Conservation (phyloP, 768 basidiomycete genomes). For the Brasilioporus rufonigricans region DNA sequence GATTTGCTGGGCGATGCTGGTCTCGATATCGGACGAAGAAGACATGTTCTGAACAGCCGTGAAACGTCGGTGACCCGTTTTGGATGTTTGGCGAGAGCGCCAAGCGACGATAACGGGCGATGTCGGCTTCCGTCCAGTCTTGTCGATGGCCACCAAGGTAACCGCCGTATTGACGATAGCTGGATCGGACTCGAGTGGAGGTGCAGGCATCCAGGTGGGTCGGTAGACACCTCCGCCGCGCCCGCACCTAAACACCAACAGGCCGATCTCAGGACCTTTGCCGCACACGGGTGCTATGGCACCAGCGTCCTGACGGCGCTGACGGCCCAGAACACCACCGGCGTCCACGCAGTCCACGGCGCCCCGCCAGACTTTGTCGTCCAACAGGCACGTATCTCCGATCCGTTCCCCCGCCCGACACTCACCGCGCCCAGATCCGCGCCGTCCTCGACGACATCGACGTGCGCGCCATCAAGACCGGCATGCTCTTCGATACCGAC, state of each 20-base stretch:
- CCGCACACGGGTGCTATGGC: slow-evolving; percentile 76
- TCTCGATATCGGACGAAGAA: slow-evolving; percentile 23
- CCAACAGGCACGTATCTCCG: slow-evolving; percentile 55
- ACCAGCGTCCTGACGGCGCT: slow-evolving; percentile 80
- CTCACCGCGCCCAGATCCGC: slow-evolving; percentile 46
- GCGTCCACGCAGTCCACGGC: slow-evolving; percentile 73
- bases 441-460: slow-evolving; percentile 72
- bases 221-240: not conserved
- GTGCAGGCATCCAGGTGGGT: slow-evolving; percentile 84
- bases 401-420: not conserved
- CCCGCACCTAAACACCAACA: slow-evolving; percentile 26
- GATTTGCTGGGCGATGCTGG: slow-evolving; percentile 3
- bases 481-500: slow-evolving; percentile 75
- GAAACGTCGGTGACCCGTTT: slow-evolving; percentile 1
- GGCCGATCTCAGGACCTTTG: slow-evolving; percentile 88
- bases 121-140: not conserved
- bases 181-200: slow-evolving; percentile 80
- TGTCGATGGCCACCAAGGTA: slow-evolving; percentile 6
- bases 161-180: slow-evolving; percentile 66
- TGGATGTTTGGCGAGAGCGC: slow-evolving; percentile 29
- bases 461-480: slow-evolving; percentile 77
- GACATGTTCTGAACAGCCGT: too few relatives aligned
- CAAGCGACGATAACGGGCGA: slow-evolving; percentile 17
- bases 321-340: slow-evolving; percentile 86
- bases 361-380: slow-evolving; percentile 67